phyloP scores from a whole-genome alignment of 176 grass and related monocot genomes.

The Ensete glaucum region DNA sequence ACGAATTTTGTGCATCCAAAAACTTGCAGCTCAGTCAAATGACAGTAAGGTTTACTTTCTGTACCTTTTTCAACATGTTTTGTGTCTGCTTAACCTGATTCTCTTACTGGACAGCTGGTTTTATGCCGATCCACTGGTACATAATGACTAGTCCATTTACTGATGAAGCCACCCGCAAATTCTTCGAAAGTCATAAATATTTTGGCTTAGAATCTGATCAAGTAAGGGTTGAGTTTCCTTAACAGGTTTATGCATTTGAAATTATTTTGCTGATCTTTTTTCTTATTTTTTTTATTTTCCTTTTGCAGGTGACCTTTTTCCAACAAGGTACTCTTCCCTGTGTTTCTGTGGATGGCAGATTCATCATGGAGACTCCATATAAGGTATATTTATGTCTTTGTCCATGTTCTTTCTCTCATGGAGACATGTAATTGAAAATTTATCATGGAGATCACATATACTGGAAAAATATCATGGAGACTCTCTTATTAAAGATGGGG shows the following conservation, averaged over 20 bases:
- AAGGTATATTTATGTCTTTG: slow-evolving; percentile 31
- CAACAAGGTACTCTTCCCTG: slow-evolving; percentile 99
- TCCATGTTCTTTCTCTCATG: too few relatives aligned
- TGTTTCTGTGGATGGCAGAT: slow-evolving; percentile 81
- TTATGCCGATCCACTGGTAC: slow-evolving; percentile 76
- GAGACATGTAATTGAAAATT: too few relatives aligned
- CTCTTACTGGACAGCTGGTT: slow-evolving; percentile 25
- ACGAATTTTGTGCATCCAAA: slow-evolving; percentile 82
- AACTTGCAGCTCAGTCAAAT: slow-evolving; percentile 79
- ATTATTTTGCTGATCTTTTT: background rate
- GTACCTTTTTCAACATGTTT: too few relatives aligned
- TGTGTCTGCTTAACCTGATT: background rate
- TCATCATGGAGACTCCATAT: slow-evolving; percentile 96
- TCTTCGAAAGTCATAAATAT: slow-evolving; percentile 80
- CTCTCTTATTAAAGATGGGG: too few relatives aligned
- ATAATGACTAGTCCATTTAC: slow-evolving; percentile 99
- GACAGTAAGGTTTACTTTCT: slow-evolving; percentile 36
- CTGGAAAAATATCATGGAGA: too few relatives aligned
- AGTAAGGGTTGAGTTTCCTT: slow-evolving; percentile 32
- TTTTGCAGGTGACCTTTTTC: slow-evolving; percentile 85
- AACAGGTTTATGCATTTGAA: too few relatives aligned
- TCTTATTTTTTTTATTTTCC: background rate
- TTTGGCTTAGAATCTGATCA: slow-evolving; percentile 92
- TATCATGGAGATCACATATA: too few relatives aligned
- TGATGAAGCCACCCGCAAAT: slow-evolving; percentile 74